These are phyloP conservation scores for Collybia nuda DNA, from an alignment of 768 basidiomycete genomes.

Conservation along the genomic window DNA sequence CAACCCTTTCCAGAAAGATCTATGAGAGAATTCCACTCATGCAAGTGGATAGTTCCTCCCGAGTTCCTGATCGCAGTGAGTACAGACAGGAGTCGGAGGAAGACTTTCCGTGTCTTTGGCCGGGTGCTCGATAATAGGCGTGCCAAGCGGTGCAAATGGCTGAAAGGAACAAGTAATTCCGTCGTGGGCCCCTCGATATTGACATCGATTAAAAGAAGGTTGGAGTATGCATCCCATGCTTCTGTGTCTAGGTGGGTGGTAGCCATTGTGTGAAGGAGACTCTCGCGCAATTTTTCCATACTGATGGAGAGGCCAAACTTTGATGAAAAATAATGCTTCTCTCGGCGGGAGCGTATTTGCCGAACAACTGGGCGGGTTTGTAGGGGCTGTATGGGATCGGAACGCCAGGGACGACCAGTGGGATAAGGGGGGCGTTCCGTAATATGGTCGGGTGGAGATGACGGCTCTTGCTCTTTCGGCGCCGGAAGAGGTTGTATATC, in stretches of 20 bases:
- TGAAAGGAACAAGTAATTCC: conserved; percentile 30
- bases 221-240: conserved; percentile 43
- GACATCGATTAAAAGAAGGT: conserved; percentile 26
- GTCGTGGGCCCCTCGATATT: conserved; percentile 16
- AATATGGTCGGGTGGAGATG: neutral
- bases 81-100: conserved; percentile 69
- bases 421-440: conserved; percentile 16
- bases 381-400: conserved; percentile 6
- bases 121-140: conserved; percentile 54
- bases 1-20: conserved; percentile 66
- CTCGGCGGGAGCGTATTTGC: neutral
- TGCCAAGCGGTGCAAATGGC: conserved; percentile 61
- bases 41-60: conserved; percentile 55
- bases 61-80: conserved; percentile 52
- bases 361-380: too few relatives aligned
- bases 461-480: neutral
- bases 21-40: conserved; percentile 79
- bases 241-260: conserved; percentile 19
- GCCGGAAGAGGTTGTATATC: neutral
- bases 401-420: conserved; percentile 25
- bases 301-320: conserved; percentile 2
- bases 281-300: conserved; percentile 9
- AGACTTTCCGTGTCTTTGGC: conserved; percentile 59
- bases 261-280: conserved; percentile 17
- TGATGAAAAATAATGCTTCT: neutral